A percentile compares a stretch with the other conserved stretches of the same genome.
phyloP scores from a whole-genome alignment of 2,329 filamentous ascomycete species.

The Clarireedia paspali region DNA sequence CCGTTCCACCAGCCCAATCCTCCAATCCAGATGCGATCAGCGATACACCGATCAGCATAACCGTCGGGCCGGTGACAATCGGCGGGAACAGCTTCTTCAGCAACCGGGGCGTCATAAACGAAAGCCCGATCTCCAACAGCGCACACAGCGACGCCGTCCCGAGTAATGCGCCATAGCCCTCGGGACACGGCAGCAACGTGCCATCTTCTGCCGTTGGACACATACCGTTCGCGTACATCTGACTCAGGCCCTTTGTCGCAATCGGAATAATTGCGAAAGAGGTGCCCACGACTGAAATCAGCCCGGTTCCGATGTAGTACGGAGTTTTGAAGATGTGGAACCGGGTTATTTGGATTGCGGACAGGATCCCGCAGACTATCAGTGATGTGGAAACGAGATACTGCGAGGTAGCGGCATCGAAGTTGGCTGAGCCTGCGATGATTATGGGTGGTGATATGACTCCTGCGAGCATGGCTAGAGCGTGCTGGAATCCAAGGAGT shows the following conservation, averaged over 20 bases:
- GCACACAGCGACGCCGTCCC: conserved; percentile 61
- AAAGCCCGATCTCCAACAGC: conserved; percentile 64
- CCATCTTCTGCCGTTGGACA: conserved; percentile 37
- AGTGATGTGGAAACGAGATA: conserved; percentile 54
- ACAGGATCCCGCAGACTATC: conserved; percentile 71
- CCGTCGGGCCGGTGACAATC: conserved; percentile 66
- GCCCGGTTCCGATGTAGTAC: conserved; percentile 71
- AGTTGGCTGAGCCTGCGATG: conserved; percentile 49
- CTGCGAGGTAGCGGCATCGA: conserved; percentile 52
- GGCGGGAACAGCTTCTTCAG: conserved; percentile 72
- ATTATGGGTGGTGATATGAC: conserved; percentile 70
- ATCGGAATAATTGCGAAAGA: conserved; percentile 72
- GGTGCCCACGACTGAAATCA: conserved; percentile 73
- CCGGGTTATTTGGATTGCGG: conserved; percentile 67
- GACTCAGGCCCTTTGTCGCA: conserved; percentile 60
- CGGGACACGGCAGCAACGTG: conserved; percentile 65
- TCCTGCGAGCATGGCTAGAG: conserved; percentile 60
- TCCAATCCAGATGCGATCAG: conserved; percentile 66
- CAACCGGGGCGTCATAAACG: conserved; percentile 62
- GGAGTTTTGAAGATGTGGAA: conserved; percentile 64
- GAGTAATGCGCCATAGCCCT: conserved; percentile 68
- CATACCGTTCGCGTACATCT: conserved; percentile 56
- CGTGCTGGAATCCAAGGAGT: conserved; percentile 71
- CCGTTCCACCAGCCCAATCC: conserved; percentile 71
- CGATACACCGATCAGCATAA: conserved; percentile 65